These are phyloP conservation scores for Populus hybrid DNA, from an alignment of 441 rosid species.

Conservation along the genomic window DNA sequence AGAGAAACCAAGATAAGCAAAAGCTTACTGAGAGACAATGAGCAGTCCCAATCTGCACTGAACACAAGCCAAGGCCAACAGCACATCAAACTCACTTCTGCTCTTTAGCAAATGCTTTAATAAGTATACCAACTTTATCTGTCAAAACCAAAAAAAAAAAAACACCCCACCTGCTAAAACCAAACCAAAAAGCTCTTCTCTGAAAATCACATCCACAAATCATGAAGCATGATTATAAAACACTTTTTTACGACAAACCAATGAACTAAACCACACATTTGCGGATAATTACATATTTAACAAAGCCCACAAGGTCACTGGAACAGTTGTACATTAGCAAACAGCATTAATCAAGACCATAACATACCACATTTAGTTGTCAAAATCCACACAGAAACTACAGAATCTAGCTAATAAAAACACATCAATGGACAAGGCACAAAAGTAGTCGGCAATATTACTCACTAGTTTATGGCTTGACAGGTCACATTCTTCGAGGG, in stretches of 20 bases:
- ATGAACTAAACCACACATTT: slow-evolving; percentile 17
- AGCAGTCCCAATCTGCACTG: slow-evolving; percentile 30
- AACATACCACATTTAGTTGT: neutral
- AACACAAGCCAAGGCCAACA: slow-evolving; percentile 21
- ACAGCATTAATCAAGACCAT: neutral
- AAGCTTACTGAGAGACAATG: slow-evolving; percentile 10
- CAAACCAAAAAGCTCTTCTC: slow-evolving; percentile 12
- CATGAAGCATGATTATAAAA: slow-evolving; percentile 25
- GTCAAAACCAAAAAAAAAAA: slow-evolving; percentile 13
- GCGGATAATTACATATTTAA: slow-evolving; percentile 14
- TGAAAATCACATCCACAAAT: slow-evolving; percentile 37
- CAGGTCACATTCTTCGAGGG: slow-evolving; percentile 45
- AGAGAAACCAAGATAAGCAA: slow-evolving; percentile 12
- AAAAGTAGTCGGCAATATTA: slow-evolving; percentile 27
- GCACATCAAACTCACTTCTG: slow-evolving; percentile 16
- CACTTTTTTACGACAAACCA: slow-evolving; percentile 11
- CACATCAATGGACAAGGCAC: slow-evolving; percentile 18
- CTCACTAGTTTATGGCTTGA: slow-evolving; percentile 29
- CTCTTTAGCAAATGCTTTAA: slow-evolving; percentile 23
- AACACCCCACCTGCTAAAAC: slow-evolving; percentile 6
- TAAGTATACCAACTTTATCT: slow-evolving; percentile 24
- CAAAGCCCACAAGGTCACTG: slow-evolving; percentile 1
- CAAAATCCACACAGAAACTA: neutral
- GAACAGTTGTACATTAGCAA: neutral
- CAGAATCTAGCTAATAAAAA: slow-evolving; percentile 9